Percentiles rank a stretch among this genome's conserved stretches.
Evolutionary conservation across 176 grass and related monocot species (phyloP).

Genomic region (Triticum timopheevii): DNA sequence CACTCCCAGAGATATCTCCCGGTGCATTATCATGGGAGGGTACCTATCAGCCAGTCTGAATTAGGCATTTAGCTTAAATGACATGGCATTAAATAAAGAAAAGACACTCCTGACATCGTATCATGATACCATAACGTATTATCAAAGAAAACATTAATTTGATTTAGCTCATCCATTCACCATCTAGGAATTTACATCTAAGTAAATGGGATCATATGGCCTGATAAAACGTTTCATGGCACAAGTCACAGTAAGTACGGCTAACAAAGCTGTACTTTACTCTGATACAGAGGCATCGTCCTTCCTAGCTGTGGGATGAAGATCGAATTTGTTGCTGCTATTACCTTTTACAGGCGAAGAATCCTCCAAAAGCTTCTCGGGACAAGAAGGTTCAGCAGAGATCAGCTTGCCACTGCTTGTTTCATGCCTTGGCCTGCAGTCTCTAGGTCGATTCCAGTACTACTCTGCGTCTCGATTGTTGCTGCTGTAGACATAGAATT

Average conservation of each 20-base stretch:
- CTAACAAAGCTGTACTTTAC: slow-evolving; percentile 5
- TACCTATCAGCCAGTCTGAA: too few species aligned
- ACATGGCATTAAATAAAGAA: too few species aligned
- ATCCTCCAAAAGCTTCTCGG: slow-evolving; percentile 29
- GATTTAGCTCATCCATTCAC: too few species aligned
- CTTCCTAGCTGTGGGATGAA: background rate
- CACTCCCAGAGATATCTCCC: too few species aligned
- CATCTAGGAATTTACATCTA: background rate
- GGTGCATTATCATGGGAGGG: too few species aligned
- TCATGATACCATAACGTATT: too few species aligned
- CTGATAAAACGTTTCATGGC: slow-evolving; percentile 3
- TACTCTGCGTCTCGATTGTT: slow-evolving; percentile 40
- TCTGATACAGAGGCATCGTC: slow-evolving; percentile 25
- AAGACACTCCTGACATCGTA: too few species aligned
- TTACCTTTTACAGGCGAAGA: slow-evolving; percentile 38
- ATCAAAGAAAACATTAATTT: too few species aligned
- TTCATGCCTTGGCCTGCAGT: slow-evolving; percentile 73
- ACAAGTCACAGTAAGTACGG: background rate
- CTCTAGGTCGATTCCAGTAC: slow-evolving; percentile 74
- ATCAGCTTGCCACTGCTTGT: slow-evolving; percentile 51
- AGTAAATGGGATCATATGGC: background rate
- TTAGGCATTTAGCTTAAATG: too few species aligned
- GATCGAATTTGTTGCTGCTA: slow-evolving; percentile 25
- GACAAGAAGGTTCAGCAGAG: background rate
- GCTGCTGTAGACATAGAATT: slow-evolving; percentile 59